Evolutionary conservation across 495 filamentous ascomycete species (phyloP), one percentile per base, ranked within the genome.

Genomic region (Aspergillus nanangensis): DNA sequence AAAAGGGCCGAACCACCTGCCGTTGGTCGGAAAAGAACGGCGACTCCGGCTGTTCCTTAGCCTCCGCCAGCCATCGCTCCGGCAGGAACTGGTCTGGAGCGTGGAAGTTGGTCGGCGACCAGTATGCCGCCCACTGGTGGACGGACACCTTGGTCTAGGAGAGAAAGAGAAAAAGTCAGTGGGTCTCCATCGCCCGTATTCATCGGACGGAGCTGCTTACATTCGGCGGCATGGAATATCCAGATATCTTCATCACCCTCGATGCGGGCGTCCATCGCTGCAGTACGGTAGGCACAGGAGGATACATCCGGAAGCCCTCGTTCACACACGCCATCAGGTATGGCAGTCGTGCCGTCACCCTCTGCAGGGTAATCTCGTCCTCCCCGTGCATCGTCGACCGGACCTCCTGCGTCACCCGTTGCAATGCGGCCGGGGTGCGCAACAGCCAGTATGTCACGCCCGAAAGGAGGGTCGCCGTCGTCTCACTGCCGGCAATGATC

Each of bases 341-440:
- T 3, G 25, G 24, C 1, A 81, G 59, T 2, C 61, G 52, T 7
- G 60, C 55, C 8, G 72, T 64, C 8, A 50, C 58, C 3, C 52
- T 45, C 4, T 27, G 48, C 25, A 74, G 60, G 4, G 61, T 69
- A 36, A 84, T 84, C 4, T 82, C 75, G 0, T 65, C 63, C n/a
- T 58, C 56, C 0, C 42, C 36, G 0, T 34, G 31, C 57, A 81
- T 84, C 4, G 64, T 47, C 3, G 50, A 53, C 3, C 81, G 75
- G 19, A 84, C 67, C 45, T 84, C 81, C 0, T 60, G 48, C 13
- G 53, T 63, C 0, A 82, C 57, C 35, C 67, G 72, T 15, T 63
- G 47, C 19, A 65, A 23, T 0, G 50, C 52, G 0, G 36, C 18
- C 0, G 66, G 63, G 24, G 64, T 58, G 1, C 48, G 61, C 3